These are phyloP conservation scores for Fusarium oxysporum DNA, from an alignment of 2,329 filamentous ascomycete species.

Conservation along the genomic window DNA sequence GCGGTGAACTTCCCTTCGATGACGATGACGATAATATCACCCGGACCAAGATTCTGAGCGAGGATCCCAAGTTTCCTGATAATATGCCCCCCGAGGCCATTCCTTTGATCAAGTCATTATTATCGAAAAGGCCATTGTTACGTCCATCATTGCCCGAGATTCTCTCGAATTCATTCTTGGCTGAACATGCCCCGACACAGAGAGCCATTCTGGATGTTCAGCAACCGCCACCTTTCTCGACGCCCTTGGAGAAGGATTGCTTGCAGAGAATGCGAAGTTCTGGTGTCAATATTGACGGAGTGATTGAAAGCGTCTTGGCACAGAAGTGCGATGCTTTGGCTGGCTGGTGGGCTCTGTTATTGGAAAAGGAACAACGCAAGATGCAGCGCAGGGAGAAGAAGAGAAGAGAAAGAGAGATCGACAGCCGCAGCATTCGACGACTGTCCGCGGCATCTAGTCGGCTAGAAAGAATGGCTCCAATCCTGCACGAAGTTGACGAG, in stretches of 20 bases:
- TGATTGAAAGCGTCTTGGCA: conserved; percentile 92
- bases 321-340: conserved; percentile 90
- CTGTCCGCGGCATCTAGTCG: conserved; percentile 91
- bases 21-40: conserved; percentile 93
- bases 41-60: conserved; percentile 83
- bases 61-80: conserved; percentile 88
- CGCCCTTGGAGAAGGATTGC: conserved; percentile 88
- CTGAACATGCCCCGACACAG: conserved; percentile 87
- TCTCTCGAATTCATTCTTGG: conserved; percentile 85
- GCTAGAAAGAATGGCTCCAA: conserved; percentile 82
- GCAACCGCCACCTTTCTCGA: conserved; percentile 85
- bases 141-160: conserved; percentile 87
- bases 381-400: conserved; percentile 82
- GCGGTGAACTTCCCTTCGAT: conserved; percentile 91
- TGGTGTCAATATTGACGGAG: conserved; percentile 91
- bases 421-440: conserved; percentile 81
- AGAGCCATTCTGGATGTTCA: conserved; percentile 88
- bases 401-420: conserved; percentile 84
- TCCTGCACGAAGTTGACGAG: conserved; percentile 82
- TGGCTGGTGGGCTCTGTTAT: conserved; percentile 94
- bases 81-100: conserved; percentile 82
- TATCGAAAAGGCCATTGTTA: conserved; percentile 90
- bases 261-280: conserved; percentile 92
- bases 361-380: conserved; percentile 95
- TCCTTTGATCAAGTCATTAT: conserved; percentile 79